These are phyloP conservation scores for Lachnellula cervina DNA, from an alignment of 2,329 filamentous ascomycete species.

Conservation along the genomic window DNA sequence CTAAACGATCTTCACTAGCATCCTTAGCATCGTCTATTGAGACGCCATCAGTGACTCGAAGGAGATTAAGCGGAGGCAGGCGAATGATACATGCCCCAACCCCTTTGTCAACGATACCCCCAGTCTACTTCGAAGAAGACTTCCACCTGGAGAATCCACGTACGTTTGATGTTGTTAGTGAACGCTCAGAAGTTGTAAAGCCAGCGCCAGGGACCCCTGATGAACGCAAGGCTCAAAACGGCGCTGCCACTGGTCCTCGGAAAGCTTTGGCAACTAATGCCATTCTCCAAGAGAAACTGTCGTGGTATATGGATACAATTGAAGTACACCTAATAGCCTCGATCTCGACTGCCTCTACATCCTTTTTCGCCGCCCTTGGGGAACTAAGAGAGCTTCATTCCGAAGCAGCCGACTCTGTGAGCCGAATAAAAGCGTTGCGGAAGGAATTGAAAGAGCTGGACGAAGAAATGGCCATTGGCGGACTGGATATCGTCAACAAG, in stretches of 20 bases:
- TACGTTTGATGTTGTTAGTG: constrained; percentile 94
- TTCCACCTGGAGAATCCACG: constrained; percentile 95
- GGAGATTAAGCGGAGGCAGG: constrained; percentile 49
- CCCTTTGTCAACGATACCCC: constrained; percentile 85
- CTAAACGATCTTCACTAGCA: constrained; percentile 37
- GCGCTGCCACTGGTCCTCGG: constrained; percentile 56
- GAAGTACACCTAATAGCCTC: constrained; percentile 95
- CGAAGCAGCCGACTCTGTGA: constrained; percentile 86
- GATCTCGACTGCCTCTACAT: constrained; percentile 91
- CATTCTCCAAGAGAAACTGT: constrained; percentile 94
- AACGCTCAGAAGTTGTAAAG: constrained; percentile 88
- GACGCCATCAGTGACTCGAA: constrained; percentile 34
- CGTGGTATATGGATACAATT: constrained; percentile 99
- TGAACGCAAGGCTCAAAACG: constrained; percentile 53
- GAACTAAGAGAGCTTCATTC: constrained; percentile 86
- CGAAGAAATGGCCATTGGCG: constrained; percentile 78
- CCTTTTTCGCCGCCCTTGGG: constrained; percentile 91
- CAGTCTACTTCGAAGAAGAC: constrained; percentile 89
- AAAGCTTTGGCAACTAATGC: constrained; percentile 94
- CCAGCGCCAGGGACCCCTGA: constrained; percentile 51
- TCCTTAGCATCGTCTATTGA: constrained; percentile 36
- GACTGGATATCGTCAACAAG: constrained; percentile 80
- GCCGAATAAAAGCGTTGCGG: constrained; percentile 75
- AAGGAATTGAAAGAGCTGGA: constrained; percentile 78
- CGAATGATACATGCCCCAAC: constrained; percentile 68